Evolutionary conservation across 2,329 filamentous ascomycete genomes (phyloP).

Genomic region (Ambrosiella cleistominuta): DNA sequence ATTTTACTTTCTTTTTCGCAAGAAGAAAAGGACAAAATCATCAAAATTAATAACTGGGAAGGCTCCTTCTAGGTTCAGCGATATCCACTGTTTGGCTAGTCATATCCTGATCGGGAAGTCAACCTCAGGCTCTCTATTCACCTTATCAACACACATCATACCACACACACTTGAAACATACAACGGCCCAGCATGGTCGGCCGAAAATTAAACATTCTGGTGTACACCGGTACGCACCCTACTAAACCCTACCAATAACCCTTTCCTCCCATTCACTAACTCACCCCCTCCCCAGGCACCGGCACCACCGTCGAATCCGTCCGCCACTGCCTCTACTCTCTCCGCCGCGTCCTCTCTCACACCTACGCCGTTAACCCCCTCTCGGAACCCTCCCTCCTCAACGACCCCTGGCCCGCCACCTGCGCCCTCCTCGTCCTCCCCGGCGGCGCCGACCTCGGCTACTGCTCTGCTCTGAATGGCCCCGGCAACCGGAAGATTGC

Average conservation of each 20-base stretch:
- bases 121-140: background rate
- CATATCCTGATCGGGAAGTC: background rate
- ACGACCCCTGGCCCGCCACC: conserved; percentile 77
- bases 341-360: conserved; percentile 70
- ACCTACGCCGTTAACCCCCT: conserved; percentile 88
- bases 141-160: background rate
- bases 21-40: background rate
- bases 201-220: conserved; percentile 71
- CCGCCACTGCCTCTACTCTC: conserved; percentile 69
- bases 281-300: conserved; percentile 38
- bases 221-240: conserved; percentile 55
- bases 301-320: conserved; percentile 81
- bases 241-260: too few relatives aligned
- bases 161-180: background rate
- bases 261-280: conserved; percentile 15
- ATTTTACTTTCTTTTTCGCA: background rate
- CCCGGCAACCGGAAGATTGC: conserved; percentile 68
- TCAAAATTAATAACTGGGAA: background rate
- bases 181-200: conserved; percentile 34
- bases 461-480: conserved; percentile 76
- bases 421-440: conserved; percentile 85
- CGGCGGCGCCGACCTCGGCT: conserved; percentile 83
- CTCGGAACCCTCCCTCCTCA: conserved; percentile 58
- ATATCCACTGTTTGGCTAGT: background rate
- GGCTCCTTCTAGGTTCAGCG: too few relatives aligned